A percentile compares a stretch with the other conserved stretches of the same genome.
Conservation (phyloP, 164 flowering plant species). For the Piper betle region DNA sequence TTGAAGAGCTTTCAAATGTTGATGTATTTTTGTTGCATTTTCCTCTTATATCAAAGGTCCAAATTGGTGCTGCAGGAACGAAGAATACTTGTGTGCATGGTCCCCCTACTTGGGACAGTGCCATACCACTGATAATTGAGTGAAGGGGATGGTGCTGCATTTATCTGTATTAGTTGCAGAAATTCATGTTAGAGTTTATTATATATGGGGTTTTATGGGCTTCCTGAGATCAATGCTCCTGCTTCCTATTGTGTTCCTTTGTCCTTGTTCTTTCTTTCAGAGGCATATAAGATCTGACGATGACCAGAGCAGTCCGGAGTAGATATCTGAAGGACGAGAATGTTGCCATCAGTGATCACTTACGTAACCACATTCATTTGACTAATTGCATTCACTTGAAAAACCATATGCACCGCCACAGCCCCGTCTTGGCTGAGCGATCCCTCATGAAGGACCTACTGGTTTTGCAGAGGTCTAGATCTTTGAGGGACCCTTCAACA, state of each 20-base stretch:
- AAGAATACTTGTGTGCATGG: no score
- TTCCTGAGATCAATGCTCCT: background rate
- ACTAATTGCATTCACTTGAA: slow-evolving; percentile 94
- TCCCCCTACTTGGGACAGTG: no score
- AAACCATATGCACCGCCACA: slow-evolving; percentile 87
- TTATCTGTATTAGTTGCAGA: background rate
- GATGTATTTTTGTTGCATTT: no score
- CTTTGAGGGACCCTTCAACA: slow-evolving; percentile 86
- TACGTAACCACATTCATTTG: slow-evolving; percentile 82
- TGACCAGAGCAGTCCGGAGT: slow-evolving; percentile 66
- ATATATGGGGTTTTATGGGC: background rate
- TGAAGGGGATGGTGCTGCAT: background rate
- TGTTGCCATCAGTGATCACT: slow-evolving; percentile 72
- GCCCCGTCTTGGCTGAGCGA: slow-evolving; percentile 64
- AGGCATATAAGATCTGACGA: slow-evolving; percentile 29
- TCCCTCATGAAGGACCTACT: slow-evolving; percentile 79
- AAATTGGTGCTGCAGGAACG: no score
- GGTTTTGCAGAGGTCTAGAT: slow-evolving; percentile 78
- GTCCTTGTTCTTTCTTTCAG: slow-evolving; percentile 10
- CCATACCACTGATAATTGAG: background rate
- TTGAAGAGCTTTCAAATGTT: no score
- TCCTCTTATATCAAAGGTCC: no score
- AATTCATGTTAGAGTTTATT: background rate
- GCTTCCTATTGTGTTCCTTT: slow-evolving; percentile 1
- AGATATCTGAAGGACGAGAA: slow-evolving; percentile 76